These are phyloP conservation scores for Capsella rubella DNA, from an alignment of 441 rosid genomes.

Conservation along the genomic window DNA sequence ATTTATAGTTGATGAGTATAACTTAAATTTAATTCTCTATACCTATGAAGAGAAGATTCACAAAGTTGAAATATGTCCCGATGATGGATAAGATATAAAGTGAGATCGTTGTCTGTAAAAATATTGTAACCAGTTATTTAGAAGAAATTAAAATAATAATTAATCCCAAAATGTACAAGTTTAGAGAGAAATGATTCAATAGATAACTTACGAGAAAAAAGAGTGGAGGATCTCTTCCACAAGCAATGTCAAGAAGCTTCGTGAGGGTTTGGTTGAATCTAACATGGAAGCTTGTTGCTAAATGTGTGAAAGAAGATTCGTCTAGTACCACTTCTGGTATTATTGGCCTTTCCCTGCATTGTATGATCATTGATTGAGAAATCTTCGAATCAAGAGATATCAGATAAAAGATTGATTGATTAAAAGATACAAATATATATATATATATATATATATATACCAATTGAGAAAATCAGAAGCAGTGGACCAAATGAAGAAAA, in stretches of 20 bases:
- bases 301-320: conserved; percentile 52
- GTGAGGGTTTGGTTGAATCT: conserved; percentile 53
- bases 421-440: not conserved
- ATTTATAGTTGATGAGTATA: not conserved
- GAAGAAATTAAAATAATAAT: not conserved
- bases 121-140: not conserved
- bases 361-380: conserved; percentile 2
- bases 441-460: conserved; percentile 49
- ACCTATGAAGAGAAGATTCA: conserved; percentile 80
- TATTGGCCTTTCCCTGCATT: conserved; percentile 63
- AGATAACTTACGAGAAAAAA: conserved; percentile 57
- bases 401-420: too few species aligned
- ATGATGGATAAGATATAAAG: conserved; percentile 72
- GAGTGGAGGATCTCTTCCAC: conserved; percentile 64
- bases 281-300: conserved; percentile 51
- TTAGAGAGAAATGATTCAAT: not conserved
- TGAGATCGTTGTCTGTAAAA: conserved; percentile 56
- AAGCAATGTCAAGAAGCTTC: conserved; percentile 60
- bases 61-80: conserved; percentile 70
- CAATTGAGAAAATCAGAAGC: conserved; percentile 64
- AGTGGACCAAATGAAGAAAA: conserved; percentile 69
- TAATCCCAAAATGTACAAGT: not conserved
- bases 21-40: conserved; percentile 38
- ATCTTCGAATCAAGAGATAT: not conserved
- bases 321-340: conserved; percentile 53